Base-by-base conservation (phyloP, 768 basidiomycete species). In the Tricholoma sp. region DNA sequence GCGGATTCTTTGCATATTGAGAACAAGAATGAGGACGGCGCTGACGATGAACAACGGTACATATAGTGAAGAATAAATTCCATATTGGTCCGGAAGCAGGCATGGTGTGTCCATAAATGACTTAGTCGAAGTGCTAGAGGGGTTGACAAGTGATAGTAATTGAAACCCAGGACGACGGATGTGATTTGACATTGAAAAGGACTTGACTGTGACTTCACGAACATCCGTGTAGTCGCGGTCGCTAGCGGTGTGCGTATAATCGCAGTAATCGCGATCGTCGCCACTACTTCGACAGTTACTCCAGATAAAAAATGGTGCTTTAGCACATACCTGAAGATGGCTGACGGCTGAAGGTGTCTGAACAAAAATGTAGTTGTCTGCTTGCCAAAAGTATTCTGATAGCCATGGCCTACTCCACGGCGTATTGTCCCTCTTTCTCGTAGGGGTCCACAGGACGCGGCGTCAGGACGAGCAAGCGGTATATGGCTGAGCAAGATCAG, bases 231-330 rank as follows among this genome's bases (percentile, higher is more conserved):
- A 60, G 14, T 55, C 53, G 34, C 56, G 60, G 16, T 55, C 53
- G 34, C 56, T 65, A 35, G 63, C 52, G 46, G 72, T 72, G 68
- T 91, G 89, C 21, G 71, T 72, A 64, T 87, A 79, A 62, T 92
- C 90, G 65, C 94, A 98, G 64, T 91, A 91, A 71, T 97, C 94
- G 51, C 91, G 89, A 69, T 96, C 91, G 71, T 98, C 93, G 5
- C 86, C 94, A 65, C 90, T 91, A 60, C 4, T 14, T 18, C 16
- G 10, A 54, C 6, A 24, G 19, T 27, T 41, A 54, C 7, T 43
- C 18, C 9, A 41, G 32, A 37, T 41, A 1, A 12, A 43, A 46
- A 1, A 22, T 52, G 11, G 29, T 5, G n/a, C 22, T 18, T 31
- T 29, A 3, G 16, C 22, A 63, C 78, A 62, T 50, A 87, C 89